Conservation (phyloP, 768 basidiomycete genomes). For the Termitomyces sp. region DNA sequence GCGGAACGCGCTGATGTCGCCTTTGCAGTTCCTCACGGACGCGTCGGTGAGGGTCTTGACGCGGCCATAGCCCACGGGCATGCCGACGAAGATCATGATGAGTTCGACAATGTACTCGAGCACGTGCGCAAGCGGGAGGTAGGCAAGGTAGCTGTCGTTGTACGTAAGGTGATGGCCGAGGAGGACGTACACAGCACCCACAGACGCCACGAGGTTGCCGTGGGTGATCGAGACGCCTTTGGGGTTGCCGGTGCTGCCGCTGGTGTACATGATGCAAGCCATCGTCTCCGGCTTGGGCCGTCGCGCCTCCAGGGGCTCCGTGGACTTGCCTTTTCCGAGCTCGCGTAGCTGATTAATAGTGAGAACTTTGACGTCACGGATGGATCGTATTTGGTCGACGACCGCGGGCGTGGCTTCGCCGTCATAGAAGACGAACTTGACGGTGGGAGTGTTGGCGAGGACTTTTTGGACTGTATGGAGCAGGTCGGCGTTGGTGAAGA, state of each 20-base stretch:
- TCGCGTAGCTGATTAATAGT: slow-evolving; percentile 67
- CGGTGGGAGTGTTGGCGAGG: slow-evolving; percentile 62
- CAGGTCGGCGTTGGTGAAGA: slow-evolving; percentile 92
- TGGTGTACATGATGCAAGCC: slow-evolving; percentile 67
- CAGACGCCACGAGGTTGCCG: slow-evolving; percentile 76
- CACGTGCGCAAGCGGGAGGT: slow-evolving; percentile 92
- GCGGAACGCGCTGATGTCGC: slow-evolving; percentile 77
- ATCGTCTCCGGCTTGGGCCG: slow-evolving; percentile 35
- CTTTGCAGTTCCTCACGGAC: slow-evolving; percentile 80
- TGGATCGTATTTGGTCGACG: slow-evolving; percentile 52
- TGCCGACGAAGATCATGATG: slow-evolving; percentile 64
- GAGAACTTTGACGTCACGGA: slow-evolving; percentile 56
- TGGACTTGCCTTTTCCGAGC: slow-evolving; percentile 52
- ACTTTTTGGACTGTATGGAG: slow-evolving; percentile 74
- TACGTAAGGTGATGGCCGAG: slow-evolving; percentile 59
- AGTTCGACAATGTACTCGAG: slow-evolving; percentile 94
- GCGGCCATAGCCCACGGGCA: slow-evolving; percentile 84
- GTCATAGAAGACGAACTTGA: slow-evolving; percentile 83
- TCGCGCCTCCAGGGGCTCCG: slow-evolving; percentile 43
- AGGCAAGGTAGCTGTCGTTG: slow-evolving; percentile 77
- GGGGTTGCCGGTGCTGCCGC: slow-evolving; percentile 86
- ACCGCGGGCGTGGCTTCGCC: slow-evolving; percentile 51
- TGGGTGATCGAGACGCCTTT: slow-evolving; percentile 94
- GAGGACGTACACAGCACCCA: slow-evolving; percentile 75
- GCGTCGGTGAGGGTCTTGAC: slow-evolving; percentile 96